A percentile compares a stretch with the other conserved stretches of the same genome.
phyloP scores from a whole-genome alignment of 768 basidiomycete species.

The Suillus decipiens region DNA sequence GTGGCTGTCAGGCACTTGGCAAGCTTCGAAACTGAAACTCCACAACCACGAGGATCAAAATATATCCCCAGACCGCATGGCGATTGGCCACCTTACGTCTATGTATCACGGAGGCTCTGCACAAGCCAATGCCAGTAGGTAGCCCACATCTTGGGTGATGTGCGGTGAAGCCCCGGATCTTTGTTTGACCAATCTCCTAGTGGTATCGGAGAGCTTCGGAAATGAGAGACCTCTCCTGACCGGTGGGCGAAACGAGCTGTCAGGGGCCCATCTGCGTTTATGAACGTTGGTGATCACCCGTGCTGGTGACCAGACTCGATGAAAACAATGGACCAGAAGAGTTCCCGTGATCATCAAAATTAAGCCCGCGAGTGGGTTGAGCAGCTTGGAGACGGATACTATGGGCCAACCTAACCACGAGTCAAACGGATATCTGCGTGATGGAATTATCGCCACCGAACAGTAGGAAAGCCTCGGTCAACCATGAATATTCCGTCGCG shows the following conservation, averaged over 20 bases:
- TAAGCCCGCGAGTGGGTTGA: neutral
- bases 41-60: neutral
- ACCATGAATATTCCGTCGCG: neutral
- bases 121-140: neutral
- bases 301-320: neutral
- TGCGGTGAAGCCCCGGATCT: neutral
- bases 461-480: neutral
- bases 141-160: neutral
- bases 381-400: neutral
- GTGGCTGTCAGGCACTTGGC: neutral
- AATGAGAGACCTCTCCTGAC: neutral
- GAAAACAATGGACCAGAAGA: neutral
- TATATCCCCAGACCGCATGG: neutral
- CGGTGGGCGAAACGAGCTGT: neutral
- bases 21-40: neutral
- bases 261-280: neutral
- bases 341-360: neutral
- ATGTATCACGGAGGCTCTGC: neutral
- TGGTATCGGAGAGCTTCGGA: neutral
- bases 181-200: neutral
- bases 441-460: neutral
- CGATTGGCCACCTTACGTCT: neutral
- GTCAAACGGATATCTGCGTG: constrained; percentile 5
- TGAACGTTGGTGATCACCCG: neutral
- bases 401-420: no score